Base-by-base conservation (phyloP, 176 grass and related monocot species). In the Paspalum vaginatum region DNA sequence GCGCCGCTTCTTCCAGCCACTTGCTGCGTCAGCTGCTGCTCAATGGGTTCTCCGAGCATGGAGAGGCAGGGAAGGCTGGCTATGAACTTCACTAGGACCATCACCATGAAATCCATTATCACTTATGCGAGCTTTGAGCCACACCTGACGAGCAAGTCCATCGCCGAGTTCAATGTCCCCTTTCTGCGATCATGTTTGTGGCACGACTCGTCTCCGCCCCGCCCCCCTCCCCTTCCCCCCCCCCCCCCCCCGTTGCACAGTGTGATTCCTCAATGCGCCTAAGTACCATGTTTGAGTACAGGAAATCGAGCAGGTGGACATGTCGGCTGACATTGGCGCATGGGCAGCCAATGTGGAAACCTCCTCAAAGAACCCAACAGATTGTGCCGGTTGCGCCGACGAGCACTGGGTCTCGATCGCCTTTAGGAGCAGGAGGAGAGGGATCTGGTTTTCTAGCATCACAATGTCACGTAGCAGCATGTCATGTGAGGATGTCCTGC, bases 391-490 rank as follows among this genome's bases (percentile, higher is more conserved):
- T 5, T 55, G 41, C 7, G 81, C 80, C 12, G 53, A 8, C 22
- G 53, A 53, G 18, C 24, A 68, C 44, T 80, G 79, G n/a, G 64
- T 53, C 48, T 92, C 92, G 15, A 86, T 15, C 27, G 83, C 54
- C 42, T 83, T 86, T 0, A 76, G 53, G 56, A 94, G 77, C 10
- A 98, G 81, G 13, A 98, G 89, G 14, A 94, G 88, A 18, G 89
- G 95, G 60, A 98, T 70, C 76, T 98, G 95, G 52, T 94, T 98
- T 50, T 98, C 92, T 2, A 94, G 54, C 95, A 94, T 94, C 5
- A 94, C 60, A 1, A 87, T 9, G 79, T 78, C 76, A 8, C 76
- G 76, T 9, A 78, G 45, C 58, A 94, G 60, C 70, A 92, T 83
- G 10, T 26, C 65, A 88, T 92, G 79, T 83, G 80, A 46, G 24